Evolutionary conservation across 495 filamentous ascomycete genomes (phyloP), one percentile per base, ranked within the genome.

Genomic region (Hapsidospora chrysogenum): DNA sequence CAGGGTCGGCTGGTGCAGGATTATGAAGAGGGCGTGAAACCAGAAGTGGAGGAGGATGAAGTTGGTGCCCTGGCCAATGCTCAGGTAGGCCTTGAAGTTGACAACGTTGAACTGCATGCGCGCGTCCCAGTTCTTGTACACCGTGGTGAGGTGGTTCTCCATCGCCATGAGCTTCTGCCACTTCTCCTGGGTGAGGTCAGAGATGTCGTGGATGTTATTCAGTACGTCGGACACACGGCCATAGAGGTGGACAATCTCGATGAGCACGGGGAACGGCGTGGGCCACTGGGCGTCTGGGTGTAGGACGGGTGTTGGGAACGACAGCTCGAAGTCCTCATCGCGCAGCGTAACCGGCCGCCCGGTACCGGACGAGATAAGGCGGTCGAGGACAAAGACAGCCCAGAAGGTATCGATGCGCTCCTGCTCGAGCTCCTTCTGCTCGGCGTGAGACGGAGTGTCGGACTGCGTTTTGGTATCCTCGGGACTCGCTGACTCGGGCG

Each of bases 1-100:
- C 4, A 89, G 53, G 1, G 80, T 83, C 1, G 83, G 83, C 40
- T 84, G 80, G 47, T 92, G 80, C 8, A 92, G 64, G 7, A 92
- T 63, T 22, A 86, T 80, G 37, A 92, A 85, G 27, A 87, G 55
- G 0, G 83, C 80, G 45, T 92, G 83, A 45, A 87, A 87, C 83
- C 83, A 92, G 48, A 87, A 83, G 49, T 92, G 83, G 19, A 87
- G 60, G n/a, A 92, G 64, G 35, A 86, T 78, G 40, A 87, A 92
- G 31, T 80, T 85, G 9, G 80, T 80, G 18, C 81, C 78, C 41
- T 86, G 78, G 26, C 79, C 74, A 19, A 68, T 68, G 46, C 75
- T 78, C 10, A 80, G 76, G 44, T 87, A 85, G 15, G 74, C 63
- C 42, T 74, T 73, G 43, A 86, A 85, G 50, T 85, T 85, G 33